Percentiles rank a stretch among this genome's conserved stretches.
phyloP scores from a whole-genome alignment of 306 rosid species.

The Sphenostylis stenocarpa region DNA sequence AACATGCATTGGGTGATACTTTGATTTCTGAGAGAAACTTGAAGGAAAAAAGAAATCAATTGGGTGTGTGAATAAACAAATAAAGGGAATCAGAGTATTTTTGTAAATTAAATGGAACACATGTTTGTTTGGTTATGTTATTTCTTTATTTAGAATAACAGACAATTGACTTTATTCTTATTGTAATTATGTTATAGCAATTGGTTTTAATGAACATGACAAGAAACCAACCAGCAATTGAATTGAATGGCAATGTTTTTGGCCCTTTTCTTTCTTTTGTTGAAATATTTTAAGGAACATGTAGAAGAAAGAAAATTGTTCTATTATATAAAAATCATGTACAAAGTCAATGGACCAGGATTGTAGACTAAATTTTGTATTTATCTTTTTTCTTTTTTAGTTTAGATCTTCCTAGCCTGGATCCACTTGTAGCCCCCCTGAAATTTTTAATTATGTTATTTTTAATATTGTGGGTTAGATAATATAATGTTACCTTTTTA shows the following conservation, averaged over 20 bases:
- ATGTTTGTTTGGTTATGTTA: not conserved
- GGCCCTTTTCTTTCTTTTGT: not conserved
- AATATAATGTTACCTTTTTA: no score
- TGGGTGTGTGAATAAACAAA: not conserved
- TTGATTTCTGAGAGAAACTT: conserved; percentile 5
- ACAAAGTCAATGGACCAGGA: conserved; percentile 23
- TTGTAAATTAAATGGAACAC: not conserved
- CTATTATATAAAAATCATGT: not conserved
- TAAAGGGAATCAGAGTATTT: not conserved
- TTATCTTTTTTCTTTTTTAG: not conserved
- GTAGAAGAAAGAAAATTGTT: not conserved
- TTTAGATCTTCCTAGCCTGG: not conserved
- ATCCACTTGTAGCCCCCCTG: not conserved
- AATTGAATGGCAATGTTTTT: not conserved
- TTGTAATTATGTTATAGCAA: not conserved
- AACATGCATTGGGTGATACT: conserved; percentile 8
- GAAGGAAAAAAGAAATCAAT: not conserved
- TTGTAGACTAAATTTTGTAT: not conserved
- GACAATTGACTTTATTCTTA: not conserved
- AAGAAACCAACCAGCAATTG: not conserved
- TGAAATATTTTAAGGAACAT: conserved; percentile 20
- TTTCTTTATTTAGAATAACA: not conserved
- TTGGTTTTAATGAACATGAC: conserved; percentile 16
- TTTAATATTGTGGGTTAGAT: no score
- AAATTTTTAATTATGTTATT: no score